Percentiles rank a stretch among this genome's conserved stretches.
phyloP scores from a whole-genome alignment of 345 rosid species.

The Conringia planisiliqua region DNA sequence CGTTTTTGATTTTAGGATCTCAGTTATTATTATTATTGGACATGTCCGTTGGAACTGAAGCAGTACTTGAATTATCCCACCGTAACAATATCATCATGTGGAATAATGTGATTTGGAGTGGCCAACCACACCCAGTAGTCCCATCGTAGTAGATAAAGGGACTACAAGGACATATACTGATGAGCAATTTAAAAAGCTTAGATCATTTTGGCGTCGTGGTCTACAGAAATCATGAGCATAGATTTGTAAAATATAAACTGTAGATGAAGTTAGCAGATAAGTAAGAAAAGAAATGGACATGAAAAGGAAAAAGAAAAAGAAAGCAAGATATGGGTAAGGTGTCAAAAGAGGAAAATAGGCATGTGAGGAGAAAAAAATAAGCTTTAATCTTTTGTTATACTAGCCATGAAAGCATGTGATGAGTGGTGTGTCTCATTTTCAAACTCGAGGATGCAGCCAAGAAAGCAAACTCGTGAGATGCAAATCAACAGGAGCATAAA shows the following conservation, averaged over 20 bases:
- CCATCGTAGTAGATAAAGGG: neutral
- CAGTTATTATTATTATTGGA: too few relatives aligned
- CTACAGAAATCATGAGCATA: neutral
- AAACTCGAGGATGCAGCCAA: neutral
- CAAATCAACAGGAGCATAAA: neutral
- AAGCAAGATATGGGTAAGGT: neutral
- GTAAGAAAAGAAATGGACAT: neutral
- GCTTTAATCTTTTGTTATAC: constrained; percentile 18
- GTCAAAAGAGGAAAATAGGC: constrained; percentile 22
- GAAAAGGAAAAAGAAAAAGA: neutral
- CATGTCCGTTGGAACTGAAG: neutral
- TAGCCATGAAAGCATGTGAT: constrained; percentile 17
- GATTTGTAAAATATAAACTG: neutral
- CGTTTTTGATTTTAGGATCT: neutral
- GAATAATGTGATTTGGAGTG: neutral
- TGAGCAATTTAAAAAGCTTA: neutral
- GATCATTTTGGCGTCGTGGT: neutral
- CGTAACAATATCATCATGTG: neutral
- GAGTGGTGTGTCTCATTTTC: constrained; percentile 15
- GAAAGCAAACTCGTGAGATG: neutral
- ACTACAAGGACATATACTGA: neutral
- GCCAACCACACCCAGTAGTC: neutral
- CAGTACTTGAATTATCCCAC: neutral
- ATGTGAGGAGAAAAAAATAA: constrained; percentile 20
- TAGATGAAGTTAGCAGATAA: neutral